phyloP scores from a whole-genome alignment of 768 basidiomycete genomes.

The Leccinellum luteum region DNA sequence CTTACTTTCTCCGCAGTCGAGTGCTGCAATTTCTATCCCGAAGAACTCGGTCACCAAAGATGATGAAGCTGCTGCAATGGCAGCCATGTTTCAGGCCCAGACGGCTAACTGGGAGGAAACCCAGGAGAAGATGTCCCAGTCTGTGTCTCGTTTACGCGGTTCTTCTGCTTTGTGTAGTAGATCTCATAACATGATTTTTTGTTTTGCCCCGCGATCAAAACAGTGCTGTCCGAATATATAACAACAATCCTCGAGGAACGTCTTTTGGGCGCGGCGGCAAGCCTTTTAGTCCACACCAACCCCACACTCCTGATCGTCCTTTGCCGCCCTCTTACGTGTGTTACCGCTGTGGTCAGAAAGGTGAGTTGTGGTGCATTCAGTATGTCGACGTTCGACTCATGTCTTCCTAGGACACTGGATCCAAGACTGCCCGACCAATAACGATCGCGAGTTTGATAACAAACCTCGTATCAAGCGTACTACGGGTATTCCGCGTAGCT shows the following conservation, averaged over 20 bases:
- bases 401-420: constrained; percentile 89
- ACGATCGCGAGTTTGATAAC: constrained; percentile 92
- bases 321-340: constrained; percentile 96
- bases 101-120: constrained; percentile 97
- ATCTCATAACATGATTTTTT: constrained; percentile 72
- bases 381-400: constrained; percentile 2
- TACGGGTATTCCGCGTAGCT: constrained; percentile 96
- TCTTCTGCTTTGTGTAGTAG: constrained; percentile 66
- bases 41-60: constrained; percentile 49
- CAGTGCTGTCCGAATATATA: constrained; percentile 69
- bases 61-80: constrained; percentile 94
- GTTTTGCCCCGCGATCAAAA: constrained; percentile 35
- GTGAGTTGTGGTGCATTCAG: constrained; percentile 38
- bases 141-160: constrained; percentile 63
- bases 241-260: constrained; percentile 57
- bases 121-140: constrained; percentile 99
- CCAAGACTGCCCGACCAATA: constrained; percentile 97
- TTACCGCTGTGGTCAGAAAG: constrained; percentile 98
- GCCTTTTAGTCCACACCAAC: constrained; percentile 40
- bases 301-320: constrained; percentile 67
- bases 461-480: constrained; percentile 95
- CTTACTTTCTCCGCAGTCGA: constrained; percentile 35
- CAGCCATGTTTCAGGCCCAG: constrained; percentile 97
- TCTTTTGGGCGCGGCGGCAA: constrained; percentile 62
- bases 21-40: constrained; percentile 31